A percentile compares a stretch with the other conserved stretches of the same genome.
Conservation (phyloP, 768 basidiomycete genomes). For the Lepiota brunneoincarnata region DNA sequence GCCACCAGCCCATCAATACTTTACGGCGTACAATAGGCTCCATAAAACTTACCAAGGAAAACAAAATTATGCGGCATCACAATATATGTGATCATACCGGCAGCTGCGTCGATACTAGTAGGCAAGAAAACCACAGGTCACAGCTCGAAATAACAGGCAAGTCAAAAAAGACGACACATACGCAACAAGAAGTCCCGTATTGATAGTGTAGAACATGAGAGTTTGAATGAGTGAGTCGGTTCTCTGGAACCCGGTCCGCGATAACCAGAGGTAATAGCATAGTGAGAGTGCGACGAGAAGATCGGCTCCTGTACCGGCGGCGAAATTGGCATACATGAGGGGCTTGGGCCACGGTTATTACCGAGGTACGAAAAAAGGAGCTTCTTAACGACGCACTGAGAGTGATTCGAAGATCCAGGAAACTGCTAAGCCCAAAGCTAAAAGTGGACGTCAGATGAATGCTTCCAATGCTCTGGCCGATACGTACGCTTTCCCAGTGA, state of each 20-base stretch:
- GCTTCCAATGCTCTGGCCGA: no score
- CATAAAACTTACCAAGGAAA: constrained; percentile 40
- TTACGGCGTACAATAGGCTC: neutral
- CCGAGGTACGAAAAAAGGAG: neutral
- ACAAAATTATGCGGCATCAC: constrained; percentile 55
- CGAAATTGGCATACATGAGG: constrained; percentile 52
- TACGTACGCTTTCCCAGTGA: neutral
- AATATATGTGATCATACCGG: constrained; percentile 44
- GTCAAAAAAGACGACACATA: constrained; percentile 24
- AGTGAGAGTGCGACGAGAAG: constrained; percentile 47
- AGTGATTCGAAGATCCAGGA: constrained; percentile 33
- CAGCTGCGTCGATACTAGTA: constrained; percentile 43
- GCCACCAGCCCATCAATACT: neutral
- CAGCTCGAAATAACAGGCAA: neutral
- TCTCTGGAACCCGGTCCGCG: constrained; percentile 52
- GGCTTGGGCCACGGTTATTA: constrained; percentile 29
- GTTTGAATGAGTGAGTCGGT: constrained; percentile 48
- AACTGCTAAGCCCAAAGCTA: constrained; percentile 39
- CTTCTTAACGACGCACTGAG: constrained; percentile 27
- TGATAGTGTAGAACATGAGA: constrained; percentile 51
- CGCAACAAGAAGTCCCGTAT: constrained; percentile 48
- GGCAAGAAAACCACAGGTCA: neutral
- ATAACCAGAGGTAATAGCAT: constrained; percentile 43
- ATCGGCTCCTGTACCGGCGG: constrained; percentile 47
- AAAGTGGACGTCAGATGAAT: neutral